Evolutionary conservation across 176 grass and related monocot genomes (phyloP).

Genomic region (Triticum urartu): DNA sequence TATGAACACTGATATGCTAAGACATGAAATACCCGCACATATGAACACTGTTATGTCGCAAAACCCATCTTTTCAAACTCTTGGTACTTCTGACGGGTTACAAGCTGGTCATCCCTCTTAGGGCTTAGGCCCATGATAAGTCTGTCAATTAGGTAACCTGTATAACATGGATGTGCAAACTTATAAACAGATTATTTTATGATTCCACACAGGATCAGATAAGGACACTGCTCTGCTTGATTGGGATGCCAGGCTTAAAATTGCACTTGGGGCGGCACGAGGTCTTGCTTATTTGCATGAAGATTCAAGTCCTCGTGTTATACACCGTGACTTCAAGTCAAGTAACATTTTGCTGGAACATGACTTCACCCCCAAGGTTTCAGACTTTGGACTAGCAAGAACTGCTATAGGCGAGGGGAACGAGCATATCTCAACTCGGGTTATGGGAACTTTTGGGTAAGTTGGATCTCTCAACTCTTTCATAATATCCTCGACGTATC

Average conservation of each 20-base stretch:
- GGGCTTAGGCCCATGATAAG: neutral
- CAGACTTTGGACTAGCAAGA: conserved; percentile 92
- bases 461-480: conserved; percentile 23
- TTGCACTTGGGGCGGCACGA: conserved; percentile 87
- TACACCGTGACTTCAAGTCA: conserved; percentile 98
- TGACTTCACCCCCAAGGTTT: conserved; percentile 89
- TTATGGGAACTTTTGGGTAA: conserved; percentile 99
- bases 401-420: conserved; percentile 74
- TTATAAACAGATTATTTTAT: neutral
- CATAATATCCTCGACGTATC: conserved; percentile 11
- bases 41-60: conserved; percentile 1
- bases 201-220: conserved; percentile 56
- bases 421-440: conserved; percentile 91
- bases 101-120: neutral
- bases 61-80: conserved; percentile 5
- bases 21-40: conserved; percentile 6
- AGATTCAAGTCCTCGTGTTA: conserved; percentile 97
- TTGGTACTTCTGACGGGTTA: neutral
- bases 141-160: conserved; percentile 6
- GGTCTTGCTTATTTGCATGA: conserved; percentile 95
- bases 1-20: neutral
- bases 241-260: conserved; percentile 85
- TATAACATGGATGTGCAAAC: conserved; percentile 18
- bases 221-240: conserved; percentile 63
- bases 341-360: conserved; percentile 97